Percentiles rank a stretch among this genome's conserved stretches.
Conservation (phyloP, 2,329 filamentous ascomycete species). For the Penicillium corylophilum region DNA sequence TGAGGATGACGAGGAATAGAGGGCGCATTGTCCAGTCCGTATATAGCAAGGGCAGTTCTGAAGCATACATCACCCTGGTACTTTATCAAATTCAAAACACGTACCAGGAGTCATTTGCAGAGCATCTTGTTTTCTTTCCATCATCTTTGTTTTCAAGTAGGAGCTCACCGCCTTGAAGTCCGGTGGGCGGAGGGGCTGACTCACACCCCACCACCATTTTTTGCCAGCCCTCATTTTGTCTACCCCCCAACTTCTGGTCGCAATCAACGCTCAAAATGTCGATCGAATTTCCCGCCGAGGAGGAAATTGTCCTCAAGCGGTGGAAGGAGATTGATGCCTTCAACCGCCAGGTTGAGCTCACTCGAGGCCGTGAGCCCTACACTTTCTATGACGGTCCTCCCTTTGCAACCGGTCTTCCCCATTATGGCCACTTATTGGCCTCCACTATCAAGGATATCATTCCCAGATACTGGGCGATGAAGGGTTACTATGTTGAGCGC, state of each 20-base stretch:
- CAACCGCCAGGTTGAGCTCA: constrained; percentile 81
- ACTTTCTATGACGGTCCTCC: constrained; percentile 92
- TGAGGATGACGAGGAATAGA: constrained; percentile 53
- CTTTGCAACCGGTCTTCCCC: constrained; percentile 69
- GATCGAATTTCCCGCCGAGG: constrained; percentile 89
- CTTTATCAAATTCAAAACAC: background rate
- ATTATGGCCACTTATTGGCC: constrained; percentile 76
- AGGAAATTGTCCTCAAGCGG: constrained; percentile 77
- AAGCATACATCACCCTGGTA: background rate
- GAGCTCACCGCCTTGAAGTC: no score
- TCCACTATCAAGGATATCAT: constrained; percentile 98
- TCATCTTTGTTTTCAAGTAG: constrained; percentile 4
- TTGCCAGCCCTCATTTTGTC: constrained; percentile 4
- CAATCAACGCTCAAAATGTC: constrained; percentile 58
- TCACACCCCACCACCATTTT: background rate
- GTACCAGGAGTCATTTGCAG: background rate
- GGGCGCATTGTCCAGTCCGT: constrained; percentile 15
- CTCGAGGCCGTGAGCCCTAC: constrained; percentile 76
- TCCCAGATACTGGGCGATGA: constrained; percentile 96
- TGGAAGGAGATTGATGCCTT: constrained; percentile 96
- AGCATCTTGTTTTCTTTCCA: background rate
- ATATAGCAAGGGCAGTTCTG: background rate
- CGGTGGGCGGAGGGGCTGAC: constrained; percentile 11
- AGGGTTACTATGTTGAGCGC: constrained; percentile 86
- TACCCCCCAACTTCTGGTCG: constrained; percentile 24